Evolutionary conservation across 306 rosid genomes (phyloP).

Genomic region (Oemleria cerasiformis): DNA sequence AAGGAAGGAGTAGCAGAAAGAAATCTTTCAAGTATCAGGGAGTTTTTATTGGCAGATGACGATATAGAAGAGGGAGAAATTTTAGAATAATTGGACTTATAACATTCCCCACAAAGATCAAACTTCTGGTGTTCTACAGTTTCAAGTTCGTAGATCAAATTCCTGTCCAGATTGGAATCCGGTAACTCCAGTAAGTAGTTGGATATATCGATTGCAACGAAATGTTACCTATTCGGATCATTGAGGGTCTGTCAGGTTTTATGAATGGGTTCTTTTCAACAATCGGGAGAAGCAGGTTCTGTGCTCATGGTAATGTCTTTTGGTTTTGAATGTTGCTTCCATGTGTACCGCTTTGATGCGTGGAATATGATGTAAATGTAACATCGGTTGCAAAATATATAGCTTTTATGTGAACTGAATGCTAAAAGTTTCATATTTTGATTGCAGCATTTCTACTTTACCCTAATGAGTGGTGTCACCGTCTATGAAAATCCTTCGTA

Average conservation of each 20-base stretch:
- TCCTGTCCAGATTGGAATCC: neutral
- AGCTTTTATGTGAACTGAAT: neutral
- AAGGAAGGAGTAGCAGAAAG: conserved; percentile 33
- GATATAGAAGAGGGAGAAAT: conserved; percentile 92
- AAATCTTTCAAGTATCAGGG: conserved; percentile 22
- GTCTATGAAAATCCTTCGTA: too few species aligned
- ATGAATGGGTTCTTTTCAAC: neutral
- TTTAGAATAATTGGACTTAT: conserved; percentile 30
- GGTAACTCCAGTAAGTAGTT: conserved; percentile 1
- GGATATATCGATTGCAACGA: neutral
- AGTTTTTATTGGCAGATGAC: conserved; percentile 27
- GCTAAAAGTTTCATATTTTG: neutral
- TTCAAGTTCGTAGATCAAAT: neutral
- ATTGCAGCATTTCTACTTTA: neutral
- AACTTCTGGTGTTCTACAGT: neutral
- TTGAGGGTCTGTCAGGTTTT: neutral
- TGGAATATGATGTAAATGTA: neutral
- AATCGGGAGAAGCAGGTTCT: too few species aligned
- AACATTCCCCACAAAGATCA: neutral
- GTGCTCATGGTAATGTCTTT: neutral
- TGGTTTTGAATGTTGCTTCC: too few species aligned
- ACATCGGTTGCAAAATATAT: neutral
- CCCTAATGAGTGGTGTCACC: too few species aligned
- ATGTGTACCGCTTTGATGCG: neutral
- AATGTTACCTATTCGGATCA: neutral